Percentiles rank a stretch among this genome's conserved stretches.
phyloP scores from a whole-genome alignment of 2,329 filamentous ascomycete species.

The Aspergillus sp. region DNA sequence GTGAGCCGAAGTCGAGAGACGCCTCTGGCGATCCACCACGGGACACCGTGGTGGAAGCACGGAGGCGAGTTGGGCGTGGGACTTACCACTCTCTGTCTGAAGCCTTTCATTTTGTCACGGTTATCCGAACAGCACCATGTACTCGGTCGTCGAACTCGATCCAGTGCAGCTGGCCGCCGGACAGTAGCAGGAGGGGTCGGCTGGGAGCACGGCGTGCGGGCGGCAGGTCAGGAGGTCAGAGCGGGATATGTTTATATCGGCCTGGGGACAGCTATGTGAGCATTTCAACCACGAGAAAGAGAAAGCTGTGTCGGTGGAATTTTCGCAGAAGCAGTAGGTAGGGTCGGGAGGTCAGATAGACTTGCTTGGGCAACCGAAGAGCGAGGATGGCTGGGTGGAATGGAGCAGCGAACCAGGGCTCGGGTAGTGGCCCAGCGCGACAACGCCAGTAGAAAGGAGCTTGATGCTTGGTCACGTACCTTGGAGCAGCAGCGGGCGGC shows the following conservation, averaged over 20 bases:
- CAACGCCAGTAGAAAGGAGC: not conserved
- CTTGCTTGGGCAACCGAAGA: not conserved
- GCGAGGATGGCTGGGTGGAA: not conserved
- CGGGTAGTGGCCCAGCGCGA: too few relatives aligned
- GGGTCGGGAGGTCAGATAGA: not conserved
- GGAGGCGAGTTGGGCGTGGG: conserved; percentile 8
- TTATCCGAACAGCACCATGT: conserved; percentile 26
- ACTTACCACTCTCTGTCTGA: conserved; percentile 94
- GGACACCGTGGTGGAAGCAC: conserved; percentile 9
- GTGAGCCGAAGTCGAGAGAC: conserved; percentile 29
- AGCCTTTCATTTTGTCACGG: conserved; percentile 82
- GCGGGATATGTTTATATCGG: conserved; percentile 21
- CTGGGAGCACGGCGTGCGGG: conserved; percentile 11
- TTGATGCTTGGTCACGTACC: not conserved
- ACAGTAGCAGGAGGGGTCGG: conserved; percentile 25
- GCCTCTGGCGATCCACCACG: conserved; percentile 15
- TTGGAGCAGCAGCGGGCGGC: not conserved
- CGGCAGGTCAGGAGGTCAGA: conserved; percentile 16
- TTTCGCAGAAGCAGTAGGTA: not conserved
- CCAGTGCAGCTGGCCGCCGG: conserved; percentile 27
- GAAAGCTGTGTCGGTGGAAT: not conserved
- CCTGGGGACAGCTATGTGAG: conserved; percentile 22
- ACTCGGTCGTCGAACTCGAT: conserved; percentile 21
- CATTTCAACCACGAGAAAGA: conserved; percentile 12
- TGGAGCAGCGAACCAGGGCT: too few relatives aligned